Percentiles rank a stretch among this genome's conserved stretches.
Conservation (phyloP, 2,329 filamentous ascomycete species). For the Venturia effusa region DNA sequence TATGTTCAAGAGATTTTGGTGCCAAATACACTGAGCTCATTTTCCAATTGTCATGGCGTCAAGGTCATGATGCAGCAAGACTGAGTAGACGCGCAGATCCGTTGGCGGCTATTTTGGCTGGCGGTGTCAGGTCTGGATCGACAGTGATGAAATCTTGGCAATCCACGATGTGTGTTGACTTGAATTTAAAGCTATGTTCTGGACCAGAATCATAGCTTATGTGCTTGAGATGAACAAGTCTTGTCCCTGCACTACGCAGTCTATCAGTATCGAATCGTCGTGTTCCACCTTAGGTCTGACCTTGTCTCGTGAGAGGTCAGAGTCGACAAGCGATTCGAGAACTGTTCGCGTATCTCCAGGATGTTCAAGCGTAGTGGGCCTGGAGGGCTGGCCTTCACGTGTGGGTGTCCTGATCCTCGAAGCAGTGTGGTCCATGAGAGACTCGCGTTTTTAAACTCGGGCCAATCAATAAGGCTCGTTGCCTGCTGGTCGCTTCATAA, state of each 20-base stretch:
- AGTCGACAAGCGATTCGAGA: not conserved
- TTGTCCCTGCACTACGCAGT: not conserved
- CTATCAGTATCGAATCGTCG: not conserved
- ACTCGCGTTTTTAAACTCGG: not conserved
- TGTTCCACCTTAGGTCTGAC: not conserved
- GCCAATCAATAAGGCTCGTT: not conserved
- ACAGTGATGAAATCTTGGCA: not conserved
- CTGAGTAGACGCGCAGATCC: not conserved
- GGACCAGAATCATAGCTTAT: not conserved
- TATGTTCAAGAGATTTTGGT: not conserved
- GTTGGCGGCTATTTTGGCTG: not conserved
- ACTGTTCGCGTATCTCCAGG: not conserved
- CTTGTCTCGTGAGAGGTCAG: not conserved
- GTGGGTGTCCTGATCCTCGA: not conserved
- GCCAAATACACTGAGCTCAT: not conserved
- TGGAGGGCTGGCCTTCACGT: not conserved
- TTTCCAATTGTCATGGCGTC: not conserved
- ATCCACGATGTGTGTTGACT: not conserved
- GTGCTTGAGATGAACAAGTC: not conserved
- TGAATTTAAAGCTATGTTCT: not conserved
- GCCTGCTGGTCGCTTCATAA: not conserved
- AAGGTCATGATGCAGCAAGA: not conserved
- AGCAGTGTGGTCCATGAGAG: not conserved
- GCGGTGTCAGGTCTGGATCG: not conserved
- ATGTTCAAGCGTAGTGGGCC: not conserved